Base-by-base conservation (phyloP, 805 yeast species). In the Nakazawaea molendinolei region DNA sequence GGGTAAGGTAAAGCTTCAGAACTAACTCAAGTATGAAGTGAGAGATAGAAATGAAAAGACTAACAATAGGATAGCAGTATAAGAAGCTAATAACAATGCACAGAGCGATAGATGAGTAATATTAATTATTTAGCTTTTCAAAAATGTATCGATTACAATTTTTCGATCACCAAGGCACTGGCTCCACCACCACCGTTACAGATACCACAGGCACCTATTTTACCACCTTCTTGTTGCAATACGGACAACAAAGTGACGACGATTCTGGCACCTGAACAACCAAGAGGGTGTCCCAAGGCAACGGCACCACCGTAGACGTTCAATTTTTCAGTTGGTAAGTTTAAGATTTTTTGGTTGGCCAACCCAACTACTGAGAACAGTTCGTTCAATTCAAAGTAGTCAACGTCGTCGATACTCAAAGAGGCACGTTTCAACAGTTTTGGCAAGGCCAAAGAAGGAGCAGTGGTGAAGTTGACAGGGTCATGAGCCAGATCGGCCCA, bases 111-210 rank as follows among this genome's bases (percentile, higher is more conserved):
- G 24, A 22, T 22, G 24, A 8, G 24, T 8, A 22, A 8, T 8
- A 22, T 22, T 22, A 22, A 8, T 22, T 8, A 17, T 10, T 13
- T 17, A 10, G 8, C 19, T 17, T 29, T 10, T n/a, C 10, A 20
- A 21, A 12, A 12, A 14, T 15, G n/a, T 7, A 28, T 18, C 10
- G 6, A 9, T 16, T 36, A 38, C 14, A 32, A 28, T 22, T 69
- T 76, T 68, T 89, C 95, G 51, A 92, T 74, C 43, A 92, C 86
- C 52, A 92, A 69, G 18, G 97, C 80, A 39, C 95, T 82, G 33
- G 97, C 97, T 58, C 98, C 99, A 59, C 99, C 99, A 54, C 99
- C 99, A 69, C 99, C 98, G 62, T 92, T 92, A 74, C 98, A 92
- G 56, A 92, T 81, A 60, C 86, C 96, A 52, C 96, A 97, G 48